Base-by-base conservation (phyloP, 108 stramenopile genomes). In the Mayamaea pseudoterrestris region DNA sequence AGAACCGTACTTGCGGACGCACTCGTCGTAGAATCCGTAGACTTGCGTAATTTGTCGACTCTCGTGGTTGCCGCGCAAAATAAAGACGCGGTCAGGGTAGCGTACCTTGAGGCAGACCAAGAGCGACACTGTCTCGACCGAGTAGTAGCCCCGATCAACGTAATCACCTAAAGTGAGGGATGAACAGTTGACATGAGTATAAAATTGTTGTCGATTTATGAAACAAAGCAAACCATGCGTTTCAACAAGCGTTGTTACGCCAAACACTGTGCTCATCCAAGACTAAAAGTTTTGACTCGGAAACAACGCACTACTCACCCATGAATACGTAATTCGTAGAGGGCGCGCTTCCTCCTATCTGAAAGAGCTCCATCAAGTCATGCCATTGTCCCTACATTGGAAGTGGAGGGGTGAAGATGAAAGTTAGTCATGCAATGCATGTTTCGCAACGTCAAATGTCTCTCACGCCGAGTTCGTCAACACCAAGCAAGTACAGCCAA, bases 1-100 rank as follows among this genome's bases (percentile, higher is more conserved):
- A 35, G 68, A 77, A n/a, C 96, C 98, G 52, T 99, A 99, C 64
- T 99, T 99, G 45, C 96, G 71, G 6, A 97, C 90, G 68, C 96
- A 97, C 71, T 99, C 98, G 48, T 97, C 98, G 58, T 97, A 97
- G 61, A 99, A 99, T 21, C 98, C 98, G 60, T 99, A 99, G 26
- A 98, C 92, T 73, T 95, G 91, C 14, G 94, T 98, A 56, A 95
- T 90, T 74, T 97, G 93, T 20, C 89, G 66, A n/a, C 70, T 73
- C 67, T 93, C 92, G 48, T 93, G 89, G 58, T 93, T 93, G 17
- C 92, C 98, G 37, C 98, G 81, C 17, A 97, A 61, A 48, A 99
- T 78, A 55, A 78, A 82, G 34, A 99, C 78, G 13, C 98, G 81
- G 35, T 95, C 85, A 14, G 93, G 95, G 67, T 83, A 96, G 25